Conservation (phyloP, 805 yeast genomes). For the Wickerhamomyces mucosus region DNA sequence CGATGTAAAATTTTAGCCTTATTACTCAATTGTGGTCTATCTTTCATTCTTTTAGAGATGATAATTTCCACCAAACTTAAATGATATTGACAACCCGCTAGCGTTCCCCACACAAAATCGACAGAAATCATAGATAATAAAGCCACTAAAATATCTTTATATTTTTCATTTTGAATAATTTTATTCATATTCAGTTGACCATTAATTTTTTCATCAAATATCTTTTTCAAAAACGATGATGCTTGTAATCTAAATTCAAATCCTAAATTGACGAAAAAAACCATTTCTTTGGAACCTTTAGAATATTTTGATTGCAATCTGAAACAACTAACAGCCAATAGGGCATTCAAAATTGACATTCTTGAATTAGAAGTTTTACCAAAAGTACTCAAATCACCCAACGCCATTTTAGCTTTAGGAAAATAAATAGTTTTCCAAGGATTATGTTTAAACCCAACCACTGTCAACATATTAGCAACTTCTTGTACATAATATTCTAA, state of each 20-base stretch:
- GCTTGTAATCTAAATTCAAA: conserved; percentile 71
- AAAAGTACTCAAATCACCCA: conserved; percentile 69
- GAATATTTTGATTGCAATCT: conserved; percentile 66
- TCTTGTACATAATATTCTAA: conserved; percentile 62
- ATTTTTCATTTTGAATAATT: conserved; percentile 43
- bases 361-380: conserved; percentile 72
- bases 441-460: conserved; percentile 59
- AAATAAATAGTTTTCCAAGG: conserved; percentile 87
- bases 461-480: conserved; percentile 76
- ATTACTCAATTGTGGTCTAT: conserved; percentile 55
- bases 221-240: conserved; percentile 49
- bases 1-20: conserved; percentile 75
- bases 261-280: conserved; percentile 63
- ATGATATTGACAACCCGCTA: conserved; percentile 75
- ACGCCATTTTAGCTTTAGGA: conserved; percentile 72
- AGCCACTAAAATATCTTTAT: conserved; percentile 78
- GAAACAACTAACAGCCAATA: conserved; percentile 75
- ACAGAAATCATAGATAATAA: conserved; percentile 80
- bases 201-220: conserved; percentile 36
- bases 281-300: conserved; percentile 58
- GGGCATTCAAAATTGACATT: conserved; percentile 67
- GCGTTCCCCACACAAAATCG: conserved; percentile 85
- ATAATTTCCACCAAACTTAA: conserved; percentile 69
- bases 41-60: conserved; percentile 57
- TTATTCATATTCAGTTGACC: background rate